phyloP scores from a whole-genome alignment of 441 rosid species.

The Francoa sonchifolia region DNA sequence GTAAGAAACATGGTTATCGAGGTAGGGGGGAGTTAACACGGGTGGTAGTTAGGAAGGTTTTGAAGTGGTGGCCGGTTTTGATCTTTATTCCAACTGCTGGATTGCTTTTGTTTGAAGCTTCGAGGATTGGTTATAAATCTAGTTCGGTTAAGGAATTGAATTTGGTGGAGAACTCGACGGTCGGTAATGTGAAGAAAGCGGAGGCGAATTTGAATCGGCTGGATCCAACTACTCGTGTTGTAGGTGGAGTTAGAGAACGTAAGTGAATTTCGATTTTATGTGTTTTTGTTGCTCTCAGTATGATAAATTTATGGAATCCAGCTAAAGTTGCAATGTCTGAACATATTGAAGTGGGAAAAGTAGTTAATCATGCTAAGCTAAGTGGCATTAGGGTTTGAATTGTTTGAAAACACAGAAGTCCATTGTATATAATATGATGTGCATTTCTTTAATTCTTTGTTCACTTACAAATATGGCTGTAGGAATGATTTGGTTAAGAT shows the following conservation, averaged over 20 bases:
- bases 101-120: constrained; percentile 59
- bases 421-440: too few relatives aligned
- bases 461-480: too few relatives aligned
- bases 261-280: constrained; percentile 10
- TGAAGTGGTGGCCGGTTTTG: constrained; percentile 52
- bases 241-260: constrained; percentile 41
- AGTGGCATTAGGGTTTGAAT: too few relatives aligned
- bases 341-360: too few relatives aligned
- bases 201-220: constrained; percentile 40
- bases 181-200: constrained; percentile 14
- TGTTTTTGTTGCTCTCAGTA: background rate
- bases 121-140: constrained; percentile 42
- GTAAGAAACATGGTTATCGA: constrained; percentile 45
- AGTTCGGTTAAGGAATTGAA: constrained; percentile 5
- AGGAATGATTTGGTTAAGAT: too few relatives aligned
- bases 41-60: constrained; percentile 32
- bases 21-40: constrained; percentile 32
- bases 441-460: too few relatives aligned
- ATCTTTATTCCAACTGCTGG: constrained; percentile 46
- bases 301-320: background rate
- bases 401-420: too few relatives aligned
- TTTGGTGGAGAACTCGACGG: constrained; percentile 19
- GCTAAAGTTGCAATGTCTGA: background rate
- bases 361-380: too few relatives aligned
- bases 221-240: constrained; percentile 36